A percentile compares a stretch with the other conserved stretches of the same genome.
Evolutionary conservation across 2,329 filamentous ascomycete species (phyloP).

Genomic region (Cladosporium sp.): DNA sequence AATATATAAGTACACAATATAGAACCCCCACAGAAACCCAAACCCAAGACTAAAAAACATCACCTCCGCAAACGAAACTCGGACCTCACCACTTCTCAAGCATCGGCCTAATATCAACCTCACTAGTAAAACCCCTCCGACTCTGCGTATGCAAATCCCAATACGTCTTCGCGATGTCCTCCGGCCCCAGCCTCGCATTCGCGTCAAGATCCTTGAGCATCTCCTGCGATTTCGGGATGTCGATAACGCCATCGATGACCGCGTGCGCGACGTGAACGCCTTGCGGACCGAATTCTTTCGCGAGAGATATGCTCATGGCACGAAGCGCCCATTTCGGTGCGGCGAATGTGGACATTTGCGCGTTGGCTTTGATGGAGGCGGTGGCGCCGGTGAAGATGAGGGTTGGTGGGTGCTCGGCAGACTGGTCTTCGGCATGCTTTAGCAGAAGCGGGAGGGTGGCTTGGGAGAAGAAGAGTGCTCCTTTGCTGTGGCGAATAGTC

Average conservation of each 20-base stretch:
- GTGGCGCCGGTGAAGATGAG: conserved; percentile 61
- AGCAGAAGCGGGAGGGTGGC: conserved; percentile 55
- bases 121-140: conserved; percentile 56
- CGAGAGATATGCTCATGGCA: conserved; percentile 57
- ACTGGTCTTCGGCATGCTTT: conserved; percentile 52
- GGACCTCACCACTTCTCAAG: conserved; percentile 47
- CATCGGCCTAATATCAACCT: conserved; percentile 55
- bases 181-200: conserved; percentile 60
- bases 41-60: too few relatives aligned
- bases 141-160: conserved; percentile 53
- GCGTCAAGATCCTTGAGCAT: conserved; percentile 46
- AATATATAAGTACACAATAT: neutral
- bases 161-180: conserved; percentile 60
- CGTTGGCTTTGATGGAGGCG: conserved; percentile 54
- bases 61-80: neutral
- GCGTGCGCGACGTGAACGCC: conserved; percentile 63
- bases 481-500: conserved; percentile 27
- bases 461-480: conserved; percentile 59
- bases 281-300: conserved; percentile 58
- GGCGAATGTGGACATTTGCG: conserved; percentile 27
- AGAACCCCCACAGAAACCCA: neutral
- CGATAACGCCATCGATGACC: conserved; percentile 58
- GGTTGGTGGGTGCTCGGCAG: conserved; percentile 54
- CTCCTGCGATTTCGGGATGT: conserved; percentile 46
- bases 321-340: conserved; percentile 41